Evolutionary conservation across 148 eudicot species (phyloP).

Genomic region (Dysphania ambrosioides): DNA sequence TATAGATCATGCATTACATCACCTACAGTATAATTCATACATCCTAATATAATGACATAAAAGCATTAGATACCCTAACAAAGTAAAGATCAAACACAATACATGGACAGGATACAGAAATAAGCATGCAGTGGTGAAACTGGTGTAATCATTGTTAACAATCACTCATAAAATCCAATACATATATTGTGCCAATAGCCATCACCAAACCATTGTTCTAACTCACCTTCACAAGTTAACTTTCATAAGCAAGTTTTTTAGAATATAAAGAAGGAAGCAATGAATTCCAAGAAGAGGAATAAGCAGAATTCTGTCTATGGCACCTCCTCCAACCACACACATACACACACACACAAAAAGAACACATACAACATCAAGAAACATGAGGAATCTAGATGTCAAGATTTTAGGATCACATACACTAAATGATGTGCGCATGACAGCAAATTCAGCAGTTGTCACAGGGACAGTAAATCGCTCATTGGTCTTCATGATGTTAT

Average conservation of each 20-base stretch:
- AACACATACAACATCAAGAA: neutral
- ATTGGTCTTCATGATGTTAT: slow-evolving; percentile 53
- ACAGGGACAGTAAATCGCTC: slow-evolving; percentile 69
- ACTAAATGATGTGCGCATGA: slow-evolving; percentile 77
- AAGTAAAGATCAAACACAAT: neutral
- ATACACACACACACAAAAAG: neutral
- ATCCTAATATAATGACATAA: too few species aligned
- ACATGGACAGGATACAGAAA: neutral
- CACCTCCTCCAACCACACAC: neutral
- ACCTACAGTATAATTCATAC: neutral
- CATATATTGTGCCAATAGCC: neutral
- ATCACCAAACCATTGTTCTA: neutral
- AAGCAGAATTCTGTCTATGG: neutral
- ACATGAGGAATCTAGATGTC: neutral
- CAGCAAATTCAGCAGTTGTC: slow-evolving; percentile 83
- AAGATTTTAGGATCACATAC: slow-evolving; percentile 43
- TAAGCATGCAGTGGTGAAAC: neutral
- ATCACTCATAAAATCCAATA: neutral
- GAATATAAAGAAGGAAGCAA: neutral
- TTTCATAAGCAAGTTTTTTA: neutral
- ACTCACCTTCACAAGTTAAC: neutral
- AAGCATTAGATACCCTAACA: neutral
- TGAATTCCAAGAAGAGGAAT: neutral
- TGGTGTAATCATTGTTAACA: neutral
- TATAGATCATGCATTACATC: neutral